phyloP scores from a whole-genome alignment of 1,139 yeast genomes.

The Nakaseomyces nivariensis region DNA sequence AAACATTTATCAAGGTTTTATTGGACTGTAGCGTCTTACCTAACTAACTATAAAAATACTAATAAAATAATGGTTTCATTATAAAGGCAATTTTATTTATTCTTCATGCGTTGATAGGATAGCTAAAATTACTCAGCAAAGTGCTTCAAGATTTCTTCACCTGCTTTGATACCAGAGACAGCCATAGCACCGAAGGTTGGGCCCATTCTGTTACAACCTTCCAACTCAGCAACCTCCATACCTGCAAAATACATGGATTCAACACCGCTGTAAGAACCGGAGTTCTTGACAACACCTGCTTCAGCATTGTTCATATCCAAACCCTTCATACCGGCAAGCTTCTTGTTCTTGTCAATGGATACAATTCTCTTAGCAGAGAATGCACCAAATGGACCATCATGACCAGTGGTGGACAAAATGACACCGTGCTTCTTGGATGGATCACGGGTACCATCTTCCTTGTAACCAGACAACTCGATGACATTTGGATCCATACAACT shows the following conservation, averaged over 20 bases:
- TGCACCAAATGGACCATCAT: constrained; percentile 83
- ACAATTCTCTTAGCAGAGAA: constrained; percentile 53
- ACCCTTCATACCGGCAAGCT: constrained; percentile 67
- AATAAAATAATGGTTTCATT: too few species aligned
- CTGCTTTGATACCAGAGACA: constrained; percentile 67
- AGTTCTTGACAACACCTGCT: constrained; percentile 63
- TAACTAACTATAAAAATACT: too few species aligned
- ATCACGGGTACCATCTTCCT: constrained; percentile 27
- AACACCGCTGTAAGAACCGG: constrained; percentile 48
- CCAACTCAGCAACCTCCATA: constrained; percentile 73
- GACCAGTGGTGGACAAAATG: constrained; percentile 66
- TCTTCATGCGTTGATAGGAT: too few species aligned
- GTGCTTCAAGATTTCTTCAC: constrained; percentile 37
- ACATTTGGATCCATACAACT: constrained; percentile 83
- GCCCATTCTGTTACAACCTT: constrained; percentile 75
- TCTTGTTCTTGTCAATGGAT: constrained; percentile 35
- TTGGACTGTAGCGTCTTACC: too few species aligned
- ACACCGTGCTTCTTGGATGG: constrained; percentile 44
- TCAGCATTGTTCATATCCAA: constrained; percentile 73
- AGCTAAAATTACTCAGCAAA: constrained; percentile 14
- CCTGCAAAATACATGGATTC: constrained; percentile 72
- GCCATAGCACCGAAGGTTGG: constrained; percentile 83
- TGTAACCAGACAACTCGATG: constrained; percentile 34
- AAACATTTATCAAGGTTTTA: neutral
- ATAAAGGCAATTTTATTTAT: too few species aligned